phyloP scores from a whole-genome alignment of 345 rosid genomes.

The Sonneratia alba region DNA sequence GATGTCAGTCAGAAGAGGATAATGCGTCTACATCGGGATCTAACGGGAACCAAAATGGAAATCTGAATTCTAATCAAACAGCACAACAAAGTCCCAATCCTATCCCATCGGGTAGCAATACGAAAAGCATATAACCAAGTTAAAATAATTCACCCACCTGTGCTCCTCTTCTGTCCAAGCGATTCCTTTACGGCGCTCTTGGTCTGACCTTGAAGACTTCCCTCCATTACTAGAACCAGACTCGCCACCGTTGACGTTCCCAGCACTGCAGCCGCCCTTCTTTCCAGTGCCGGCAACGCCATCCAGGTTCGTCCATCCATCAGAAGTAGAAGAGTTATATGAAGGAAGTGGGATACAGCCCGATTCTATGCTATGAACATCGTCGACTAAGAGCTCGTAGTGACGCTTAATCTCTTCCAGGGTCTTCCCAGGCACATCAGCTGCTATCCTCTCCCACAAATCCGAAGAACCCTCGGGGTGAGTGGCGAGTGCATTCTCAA shows the following conservation, averaged over 20 bases:
- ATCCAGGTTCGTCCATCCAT: slow-evolving; percentile 34
- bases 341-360: slow-evolving; percentile 78
- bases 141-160: slow-evolving; percentile 36
- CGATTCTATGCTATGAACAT: slow-evolving; percentile 64
- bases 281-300: slow-evolving; percentile 60
- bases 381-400: slow-evolving; percentile 71
- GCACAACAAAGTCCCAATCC: neutral
- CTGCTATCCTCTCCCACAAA: slow-evolving; percentile 67
- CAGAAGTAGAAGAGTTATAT: slow-evolving; percentile 44
- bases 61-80: neutral
- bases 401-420: slow-evolving; percentile 71
- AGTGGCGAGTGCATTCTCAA: slow-evolving; percentile 78
- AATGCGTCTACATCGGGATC: too few species aligned
- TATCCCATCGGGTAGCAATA: too few species aligned
- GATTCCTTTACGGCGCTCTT: slow-evolving; percentile 90
- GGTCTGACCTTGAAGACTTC: slow-evolving; percentile 71
- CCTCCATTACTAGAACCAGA: slow-evolving; percentile 46
- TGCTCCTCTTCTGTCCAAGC: slow-evolving; percentile 99
- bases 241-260: slow-evolving; percentile 41
- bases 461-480: slow-evolving; percentile 50
- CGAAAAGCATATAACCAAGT: neutral
- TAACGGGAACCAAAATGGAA: too few species aligned
- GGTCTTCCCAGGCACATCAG: slow-evolving; percentile 77
- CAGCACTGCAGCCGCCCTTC: slow-evolving; percentile 49
- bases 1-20: too few species aligned